Evolutionary conservation across 768 basidiomycete species (phyloP).

Genomic region (Pleurotus tuber-regium): DNA sequence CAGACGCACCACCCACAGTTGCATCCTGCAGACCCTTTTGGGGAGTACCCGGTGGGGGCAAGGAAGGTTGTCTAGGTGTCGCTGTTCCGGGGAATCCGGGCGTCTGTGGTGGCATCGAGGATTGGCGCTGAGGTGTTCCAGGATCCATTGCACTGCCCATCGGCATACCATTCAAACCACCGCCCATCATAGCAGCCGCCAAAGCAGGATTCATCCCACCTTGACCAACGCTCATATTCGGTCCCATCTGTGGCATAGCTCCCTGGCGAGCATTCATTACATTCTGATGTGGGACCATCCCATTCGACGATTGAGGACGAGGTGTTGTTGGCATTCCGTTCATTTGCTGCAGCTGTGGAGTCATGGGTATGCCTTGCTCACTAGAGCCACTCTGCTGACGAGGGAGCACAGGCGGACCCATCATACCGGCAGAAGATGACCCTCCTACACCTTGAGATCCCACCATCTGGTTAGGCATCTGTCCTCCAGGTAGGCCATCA

Average conservation of each 20-base stretch:
- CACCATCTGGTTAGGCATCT: not conserved
- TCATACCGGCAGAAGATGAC: not conserved
- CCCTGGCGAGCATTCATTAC: not conserved
- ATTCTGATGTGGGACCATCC: not conserved
- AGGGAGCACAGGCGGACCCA: conserved; percentile 15
- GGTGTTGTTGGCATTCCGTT: conserved; percentile 1
- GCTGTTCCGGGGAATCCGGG: not conserved
- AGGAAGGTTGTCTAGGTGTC: conserved; percentile 7
- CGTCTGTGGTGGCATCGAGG: conserved; percentile 21
- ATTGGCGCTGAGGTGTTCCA: conserved; percentile 26
- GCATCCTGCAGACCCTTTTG: not conserved
- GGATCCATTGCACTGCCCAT: conserved; percentile 14
- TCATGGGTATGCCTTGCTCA: not conserved
- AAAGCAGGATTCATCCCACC: conserved; percentile 21
- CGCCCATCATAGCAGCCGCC: conserved; percentile 3
- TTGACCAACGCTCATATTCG: conserved; percentile 17
- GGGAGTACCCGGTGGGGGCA: conserved; percentile 3
- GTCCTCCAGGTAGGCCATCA: conserved; percentile 1
- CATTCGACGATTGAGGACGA: not conserved
- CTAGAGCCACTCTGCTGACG: conserved; percentile 6
- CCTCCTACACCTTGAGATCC: not conserved
- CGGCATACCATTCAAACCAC: conserved; percentile 8
- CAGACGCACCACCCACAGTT: not conserved
- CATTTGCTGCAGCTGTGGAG: conserved; percentile 4
- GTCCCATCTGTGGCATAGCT: not conserved